Percentiles rank a stretch among this genome's conserved stretches.
Evolutionary conservation across 2,329 filamentous ascomycete species (phyloP).

Genomic region (Colletotrichum orbiculare): DNA sequence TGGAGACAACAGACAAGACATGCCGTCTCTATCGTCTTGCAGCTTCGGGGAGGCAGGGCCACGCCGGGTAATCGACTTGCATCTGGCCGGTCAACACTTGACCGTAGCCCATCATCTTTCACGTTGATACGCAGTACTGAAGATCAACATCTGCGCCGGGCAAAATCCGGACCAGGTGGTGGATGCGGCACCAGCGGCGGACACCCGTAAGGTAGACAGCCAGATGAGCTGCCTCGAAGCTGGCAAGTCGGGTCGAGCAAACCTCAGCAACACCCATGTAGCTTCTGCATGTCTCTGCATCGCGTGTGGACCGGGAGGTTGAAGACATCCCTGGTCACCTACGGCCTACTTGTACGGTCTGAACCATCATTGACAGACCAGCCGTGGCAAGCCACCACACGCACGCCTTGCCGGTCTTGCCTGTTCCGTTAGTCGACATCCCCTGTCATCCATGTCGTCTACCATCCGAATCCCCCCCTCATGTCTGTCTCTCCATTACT

Average conservation of each 20-base stretch:
- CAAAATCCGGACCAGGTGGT: conserved; percentile 15
- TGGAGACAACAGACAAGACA: conserved; percentile 17
- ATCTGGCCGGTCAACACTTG: conserved; percentile 14
- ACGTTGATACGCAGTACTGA: conserved; percentile 2
- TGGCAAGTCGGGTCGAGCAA: conserved; percentile 32
- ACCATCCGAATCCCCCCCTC: conserved; percentile 31
- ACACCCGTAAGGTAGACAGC: conserved; percentile 29
- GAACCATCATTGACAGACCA: conserved; percentile 23
- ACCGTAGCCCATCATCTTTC: conserved; percentile 1
- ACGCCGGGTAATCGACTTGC: conserved; percentile 17
- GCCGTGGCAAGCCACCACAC: conserved; percentile 35
- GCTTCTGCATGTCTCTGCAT: conserved; percentile 36
- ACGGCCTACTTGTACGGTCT: background rate
- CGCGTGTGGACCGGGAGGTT: conserved; percentile 38
- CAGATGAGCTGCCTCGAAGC: conserved; percentile 22
- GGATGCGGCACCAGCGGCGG: conserved; percentile 24
- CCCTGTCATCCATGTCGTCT: conserved; percentile 41
- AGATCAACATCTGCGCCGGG: conserved; percentile 23
- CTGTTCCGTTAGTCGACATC: conserved; percentile 47
- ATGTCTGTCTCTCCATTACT: conserved; percentile 28
- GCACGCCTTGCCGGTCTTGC: conserved; percentile 46
- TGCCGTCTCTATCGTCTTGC: conserved; percentile 13
- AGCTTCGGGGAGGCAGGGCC: conserved; percentile 15
- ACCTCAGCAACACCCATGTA: conserved; percentile 17
- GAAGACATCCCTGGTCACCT: conserved; percentile 34